Base-by-base conservation (phyloP, 2,329 filamentous ascomycete genomes). In the Alternaria sp. region DNA sequence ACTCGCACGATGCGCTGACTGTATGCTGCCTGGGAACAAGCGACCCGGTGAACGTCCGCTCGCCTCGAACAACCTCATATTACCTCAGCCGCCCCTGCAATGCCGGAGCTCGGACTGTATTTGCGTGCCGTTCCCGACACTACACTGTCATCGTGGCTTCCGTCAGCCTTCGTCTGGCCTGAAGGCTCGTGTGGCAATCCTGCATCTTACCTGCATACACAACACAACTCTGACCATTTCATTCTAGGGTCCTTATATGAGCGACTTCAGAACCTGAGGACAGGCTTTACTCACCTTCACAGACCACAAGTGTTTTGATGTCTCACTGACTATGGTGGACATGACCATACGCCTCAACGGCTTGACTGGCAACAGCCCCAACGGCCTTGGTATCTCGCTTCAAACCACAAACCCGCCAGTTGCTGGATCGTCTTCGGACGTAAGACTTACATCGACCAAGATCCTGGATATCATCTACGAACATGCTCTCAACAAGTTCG, bases 401-500 rank as follows among this genome's bases (percentile, higher is more conserved):
- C 59, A 36, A 28, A 3, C 26, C 19, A 40, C 46, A 17, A 7
- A 58, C 13, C 6, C 46, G n/a, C 36, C 54, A 25, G 12, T 40
- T 3, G 3, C 21, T 17, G 13, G 15, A 2, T 3, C 21, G 0
- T 17, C 36, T 23, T 21, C 23, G 12, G 15, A 28, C 4, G 30
- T 15, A 17, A 12, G 11, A 17, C 3, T 43, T 12, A 19, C 13
- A 3, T 61, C 25, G 3, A 28, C 9, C 17, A 40, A 62, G 11
- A 72, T 73, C 21, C 49, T 75, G 21, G 63, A 66, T 10, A 71
- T 74, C 49, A 68, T 75, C 13, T 66, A 66, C 17, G 69, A 73
- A 5, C 71, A 75, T 58, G 68, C 69, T 11, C 67, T 75, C 43
- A 70, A 74, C 64, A 74, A 75, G 52, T 69, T 69, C 51, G 62